These are phyloP conservation scores for Quambalaria eucalypti DNA, from an alignment of 1,284 basidiomycete genomes.

Conservation along the genomic window DNA sequence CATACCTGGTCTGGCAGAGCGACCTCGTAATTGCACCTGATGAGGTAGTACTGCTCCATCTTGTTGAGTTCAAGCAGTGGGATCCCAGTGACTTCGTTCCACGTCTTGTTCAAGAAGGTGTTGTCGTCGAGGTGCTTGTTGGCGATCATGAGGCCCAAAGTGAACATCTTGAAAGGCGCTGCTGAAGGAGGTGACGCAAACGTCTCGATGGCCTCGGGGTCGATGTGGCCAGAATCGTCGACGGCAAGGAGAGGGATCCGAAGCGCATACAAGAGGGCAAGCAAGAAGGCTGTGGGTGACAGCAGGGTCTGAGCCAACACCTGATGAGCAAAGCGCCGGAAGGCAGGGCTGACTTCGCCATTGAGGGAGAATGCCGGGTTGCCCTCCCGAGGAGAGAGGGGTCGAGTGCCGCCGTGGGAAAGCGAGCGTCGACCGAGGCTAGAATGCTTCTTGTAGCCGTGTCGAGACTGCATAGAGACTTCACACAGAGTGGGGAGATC, in stretches of 20 bases:
- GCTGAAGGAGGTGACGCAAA: slow-evolving; percentile 39
- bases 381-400: slow-evolving; percentile 1
- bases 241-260: slow-evolving; percentile 25
- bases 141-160: slow-evolving; percentile 43
- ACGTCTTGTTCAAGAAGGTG: slow-evolving; percentile 46
- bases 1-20: slow-evolving; percentile 35
- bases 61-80: slow-evolving; percentile 40
- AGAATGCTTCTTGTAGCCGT: too few species aligned
- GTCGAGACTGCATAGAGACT: too few species aligned
- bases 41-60: slow-evolving; percentile 42
- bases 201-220: slow-evolving; percentile 30
- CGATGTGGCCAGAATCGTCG: slow-evolving; percentile 17
- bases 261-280: slow-evolving; percentile 37
- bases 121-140: slow-evolving; percentile 47
- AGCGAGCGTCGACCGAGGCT: too few species aligned
- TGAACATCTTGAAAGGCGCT: slow-evolving; percentile 43
- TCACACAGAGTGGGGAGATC: slow-evolving; percentile 16
- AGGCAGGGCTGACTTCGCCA: slow-evolving; percentile 37
- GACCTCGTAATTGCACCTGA: slow-evolving; percentile 38
- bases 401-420: too few species aligned
- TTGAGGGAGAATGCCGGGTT: slow-evolving; percentile 4
- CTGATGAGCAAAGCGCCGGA: slow-evolving; percentile 41
- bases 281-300: slow-evolving; percentile 37
- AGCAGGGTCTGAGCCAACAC: slow-evolving; percentile 42
- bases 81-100: slow-evolving; percentile 46